A percentile compares a stretch with the other conserved stretches of the same genome.
Conservation (phyloP, 352 stramenopile species). For the Globisporangium carolinianum region DNA sequence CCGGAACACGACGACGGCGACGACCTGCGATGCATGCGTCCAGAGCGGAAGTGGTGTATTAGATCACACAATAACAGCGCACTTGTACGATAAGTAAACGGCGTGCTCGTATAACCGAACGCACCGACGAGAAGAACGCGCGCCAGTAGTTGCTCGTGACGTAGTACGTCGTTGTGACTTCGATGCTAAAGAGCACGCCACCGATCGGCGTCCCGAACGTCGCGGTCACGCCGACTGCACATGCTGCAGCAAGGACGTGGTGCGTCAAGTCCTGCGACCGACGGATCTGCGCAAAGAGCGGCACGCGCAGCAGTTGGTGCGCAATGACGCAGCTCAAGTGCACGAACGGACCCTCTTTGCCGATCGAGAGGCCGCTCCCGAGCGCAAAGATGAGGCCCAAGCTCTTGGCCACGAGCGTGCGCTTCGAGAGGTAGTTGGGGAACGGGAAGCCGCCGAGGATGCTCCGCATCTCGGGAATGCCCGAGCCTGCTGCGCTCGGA, state of each 20-base stretch:
- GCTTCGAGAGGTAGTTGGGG: constrained; percentile 52
- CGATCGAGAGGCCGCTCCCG: constrained; percentile 62
- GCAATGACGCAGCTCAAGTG: constrained; percentile 74
- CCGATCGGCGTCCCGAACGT: constrained; percentile 72
- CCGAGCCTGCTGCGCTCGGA: constrained; percentile 54
- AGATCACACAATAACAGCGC: too few relatives aligned
- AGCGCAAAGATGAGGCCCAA: constrained; percentile 56
- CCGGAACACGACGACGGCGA: constrained; percentile 80
- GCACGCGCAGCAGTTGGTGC: constrained; percentile 46
- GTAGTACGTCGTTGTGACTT: constrained; percentile 86
- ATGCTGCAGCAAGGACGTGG: constrained; percentile 60
- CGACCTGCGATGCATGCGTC: constrained; percentile 25
- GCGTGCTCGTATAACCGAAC: background rate
- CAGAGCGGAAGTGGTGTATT: background rate
- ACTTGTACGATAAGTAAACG: too few relatives aligned
- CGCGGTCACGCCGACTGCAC: constrained; percentile 69
- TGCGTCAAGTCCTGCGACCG: constrained; percentile 56
- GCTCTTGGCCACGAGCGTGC: constrained; percentile 60
- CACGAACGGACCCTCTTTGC: constrained; percentile 78
- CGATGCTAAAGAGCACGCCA: constrained; percentile 74
- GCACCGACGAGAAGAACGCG: constrained; percentile 80
- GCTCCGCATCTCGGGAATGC: constrained; percentile 75
- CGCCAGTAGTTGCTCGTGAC: constrained; percentile 86
- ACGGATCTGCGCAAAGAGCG: constrained; percentile 54
- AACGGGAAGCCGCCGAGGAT: constrained; percentile 69